Evolutionary conservation across 164 flowering plant species (phyloP).

Genomic region (Aristolochia contorta): DNA sequence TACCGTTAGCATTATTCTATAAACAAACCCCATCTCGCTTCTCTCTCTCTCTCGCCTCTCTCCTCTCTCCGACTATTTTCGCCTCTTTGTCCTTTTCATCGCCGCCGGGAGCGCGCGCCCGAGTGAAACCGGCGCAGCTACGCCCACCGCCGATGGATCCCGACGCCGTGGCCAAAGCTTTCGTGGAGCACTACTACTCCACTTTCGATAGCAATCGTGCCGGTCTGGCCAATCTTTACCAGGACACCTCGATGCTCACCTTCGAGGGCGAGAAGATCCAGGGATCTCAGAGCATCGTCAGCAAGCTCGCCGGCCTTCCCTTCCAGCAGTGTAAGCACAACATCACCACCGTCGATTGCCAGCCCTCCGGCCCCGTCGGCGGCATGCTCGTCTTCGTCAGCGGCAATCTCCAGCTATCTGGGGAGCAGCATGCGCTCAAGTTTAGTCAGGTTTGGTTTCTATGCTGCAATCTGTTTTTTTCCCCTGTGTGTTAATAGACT

Average conservation of each 20-base stretch:
- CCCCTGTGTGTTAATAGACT: too few species aligned
- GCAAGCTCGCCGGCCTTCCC: conserved; percentile 58
- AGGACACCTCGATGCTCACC: conserved; percentile 67
- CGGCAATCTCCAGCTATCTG: conserved; percentile 73
- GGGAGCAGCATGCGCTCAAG: conserved; percentile 81
- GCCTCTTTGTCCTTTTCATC: background rate
- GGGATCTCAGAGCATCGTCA: conserved; percentile 55
- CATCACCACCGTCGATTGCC: conserved; percentile 81
- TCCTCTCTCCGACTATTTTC: background rate
- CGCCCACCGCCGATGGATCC: conserved; percentile 49
- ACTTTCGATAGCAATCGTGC: conserved; percentile 68
- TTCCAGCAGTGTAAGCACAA: conserved; percentile 77
- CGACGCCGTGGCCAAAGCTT: conserved; percentile 62
- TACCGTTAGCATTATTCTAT: too few species aligned
- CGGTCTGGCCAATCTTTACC: conserved; percentile 50
- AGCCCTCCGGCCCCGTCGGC: conserved; percentile 74
- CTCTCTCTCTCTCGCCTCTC: background rate
- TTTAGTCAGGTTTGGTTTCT: conserved; percentile 62
- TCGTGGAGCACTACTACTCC: conserved; percentile 86
- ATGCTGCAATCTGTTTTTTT: too few species aligned
- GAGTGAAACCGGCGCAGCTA: background rate
- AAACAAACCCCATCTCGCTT: too few species aligned
- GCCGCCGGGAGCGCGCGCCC: conserved; percentile 1
- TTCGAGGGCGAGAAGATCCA: conserved; percentile 87
- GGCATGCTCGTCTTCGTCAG: conserved; percentile 82